Base-by-base conservation (phyloP, 2,329 filamentous ascomycete genomes). In the Phialophora chinensis region DNA sequence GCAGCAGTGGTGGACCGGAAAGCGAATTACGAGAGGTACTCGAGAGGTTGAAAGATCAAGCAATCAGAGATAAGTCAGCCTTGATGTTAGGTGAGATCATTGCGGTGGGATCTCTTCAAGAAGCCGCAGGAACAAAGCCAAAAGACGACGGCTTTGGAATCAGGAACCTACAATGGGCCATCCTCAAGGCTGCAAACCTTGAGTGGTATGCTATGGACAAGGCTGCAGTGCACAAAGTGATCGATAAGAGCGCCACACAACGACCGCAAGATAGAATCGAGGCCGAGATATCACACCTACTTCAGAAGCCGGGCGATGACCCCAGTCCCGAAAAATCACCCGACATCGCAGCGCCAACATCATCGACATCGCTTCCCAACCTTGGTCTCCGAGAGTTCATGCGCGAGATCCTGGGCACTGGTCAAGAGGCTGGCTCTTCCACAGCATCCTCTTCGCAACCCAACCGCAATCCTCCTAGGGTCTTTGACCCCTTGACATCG, bases 91-190 rank as follows among this genome's bases (percentile, higher is more conserved):
- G 69, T 29, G 70, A 73, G 58, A 64, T 73, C 27, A 63, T 73
- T 33, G 63, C 67, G 0, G 63, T 70, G 3, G 70, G 78, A 47
- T 12, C 71, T 57, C 63, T 68, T 8, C 50, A 68, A 29, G 56
- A 29, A n/a, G 49, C 50, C 31, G 49, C 35, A 31, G 56, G 49
- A 14, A 61, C 60, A 87, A 86, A 72, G 78, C 83, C 1, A 82
- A 85, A 73, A 83, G 81, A 52, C 44, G 50, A 49, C 8, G 57
- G 60, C 60, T 71, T 89, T 59, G 89, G 89, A 0, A 80, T 91
- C 52, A 84, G 87, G 75, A 83, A 86, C 65, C 75, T 91, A 10
- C 78, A 88, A 61, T 90, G 86, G 84, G 86, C 88, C 2, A 84
- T 91, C 60, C 73, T 91, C 67, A 82, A 83, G 69, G 88, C 89